Evolutionary conservation across 768 basidiomycete species (phyloP), one percentile per base, ranked within the genome.

Genomic region (Bullera alba): DNA sequence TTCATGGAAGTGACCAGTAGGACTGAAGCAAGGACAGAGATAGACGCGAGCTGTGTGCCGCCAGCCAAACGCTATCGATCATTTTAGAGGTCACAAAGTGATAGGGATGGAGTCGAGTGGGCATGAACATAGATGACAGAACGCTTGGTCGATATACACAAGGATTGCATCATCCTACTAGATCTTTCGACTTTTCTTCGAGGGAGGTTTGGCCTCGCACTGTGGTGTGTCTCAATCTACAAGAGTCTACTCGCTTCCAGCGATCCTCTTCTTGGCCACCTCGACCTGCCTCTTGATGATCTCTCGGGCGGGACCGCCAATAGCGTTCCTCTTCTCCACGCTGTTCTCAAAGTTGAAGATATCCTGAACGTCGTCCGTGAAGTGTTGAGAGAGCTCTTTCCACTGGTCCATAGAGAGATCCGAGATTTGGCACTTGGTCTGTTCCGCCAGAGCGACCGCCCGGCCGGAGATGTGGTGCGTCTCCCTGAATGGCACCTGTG

Each of bases 401-500:
- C 81, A 90, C 72, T 97, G 88, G 28, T 81, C 74, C 37, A 89
- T 76, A 1, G 82, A 77, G 53, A 97, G 79, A 42, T 85, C 81
- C 56, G 86, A 82, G 29, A 97, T 77, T 61, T 86, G 84, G 62
- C 86, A 85, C 54, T 79, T 77, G 21, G 81, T 80, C 34, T 83
- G 77, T 71, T 97, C 92, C 0, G 92, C 91, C 34, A 95, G 78
- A 2, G 91, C 89, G 35, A 97, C 92, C 16, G 92, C 91, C 5
- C 88, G 84, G 3, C 92, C 92, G 6, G 93, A 93, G 57, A 97
- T 82, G 70, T 97, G 93, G 68, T 97, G 92, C 0, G 92, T 96
- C 74, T 95, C 89, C 36, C 92, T 83, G 81, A 97, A 95, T 4
- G 93, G 93, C 39, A 89, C 86, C 90, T 93, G 65, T 30, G 14